Conservation (phyloP, 1,139 yeast species). For the Blastobotrys serpentis region DNA sequence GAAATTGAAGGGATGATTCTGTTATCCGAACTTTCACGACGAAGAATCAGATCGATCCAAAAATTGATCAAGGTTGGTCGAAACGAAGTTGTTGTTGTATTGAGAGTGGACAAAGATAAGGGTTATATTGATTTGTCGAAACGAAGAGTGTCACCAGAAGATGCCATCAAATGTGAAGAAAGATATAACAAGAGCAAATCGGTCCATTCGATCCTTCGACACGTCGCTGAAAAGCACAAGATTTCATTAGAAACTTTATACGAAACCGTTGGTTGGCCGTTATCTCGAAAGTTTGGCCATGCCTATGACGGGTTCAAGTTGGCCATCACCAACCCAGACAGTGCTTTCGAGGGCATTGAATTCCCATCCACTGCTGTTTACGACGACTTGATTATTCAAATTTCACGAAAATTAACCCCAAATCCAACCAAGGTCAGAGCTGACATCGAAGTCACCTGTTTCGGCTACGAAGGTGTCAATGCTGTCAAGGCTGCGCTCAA, state of each 20-base stretch:
- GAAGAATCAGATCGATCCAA: slow-evolving; percentile 98
- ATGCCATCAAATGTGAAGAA: slow-evolving; percentile 95
- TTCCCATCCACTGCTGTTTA: slow-evolving; percentile 72
- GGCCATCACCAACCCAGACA: slow-evolving; percentile 83
- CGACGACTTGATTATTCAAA: slow-evolving; percentile 80
- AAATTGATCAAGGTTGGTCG: slow-evolving; percentile 97
- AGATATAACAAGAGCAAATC: slow-evolving; percentile 96
- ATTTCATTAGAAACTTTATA: slow-evolving; percentile 82
- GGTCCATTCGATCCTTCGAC: slow-evolving; percentile 94
- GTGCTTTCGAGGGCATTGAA: slow-evolving; percentile 76
- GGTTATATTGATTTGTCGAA: slow-evolving; percentile 97
- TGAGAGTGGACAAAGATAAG: slow-evolving; percentile 97
- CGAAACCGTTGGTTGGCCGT: slow-evolving; percentile 94
- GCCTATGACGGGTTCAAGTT: slow-evolving; percentile 97
- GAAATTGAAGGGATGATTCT: slow-evolving; percentile 98
- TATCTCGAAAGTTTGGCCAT: slow-evolving; percentile 92
- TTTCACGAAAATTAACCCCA: slow-evolving; percentile 92
- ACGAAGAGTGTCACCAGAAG: slow-evolving; percentile 98
- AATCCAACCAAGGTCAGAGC: slow-evolving; percentile 98
- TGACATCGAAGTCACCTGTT: slow-evolving; percentile 95
- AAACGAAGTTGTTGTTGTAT: slow-evolving; percentile 97
- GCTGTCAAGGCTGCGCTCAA: slow-evolving; percentile 88
- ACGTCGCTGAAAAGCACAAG: slow-evolving; percentile 96
- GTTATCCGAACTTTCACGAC: slow-evolving; percentile 92
- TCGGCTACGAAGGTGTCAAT: slow-evolving; percentile 95